Evolutionary conservation across 2,329 filamentous ascomycete genomes (phyloP), one percentile per base, ranked within the genome.

Genomic region (Fusarium redolens): DNA sequence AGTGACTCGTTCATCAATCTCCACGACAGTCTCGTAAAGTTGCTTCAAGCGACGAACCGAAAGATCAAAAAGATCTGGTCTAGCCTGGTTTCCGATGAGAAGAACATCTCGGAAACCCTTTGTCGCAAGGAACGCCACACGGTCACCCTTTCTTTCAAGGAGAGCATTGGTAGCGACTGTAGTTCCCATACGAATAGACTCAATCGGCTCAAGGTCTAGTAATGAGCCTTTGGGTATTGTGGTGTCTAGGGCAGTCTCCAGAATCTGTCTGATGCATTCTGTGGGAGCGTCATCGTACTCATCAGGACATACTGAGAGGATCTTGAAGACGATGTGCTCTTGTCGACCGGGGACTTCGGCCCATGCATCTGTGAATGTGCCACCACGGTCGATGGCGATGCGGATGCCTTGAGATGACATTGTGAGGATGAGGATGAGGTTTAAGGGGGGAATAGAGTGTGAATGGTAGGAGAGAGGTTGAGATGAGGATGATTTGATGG

Each of bases 101-200:
- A 94, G 83, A 71, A 91, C 91, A 77, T 94, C 92, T 69, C 90
- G 89, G 83, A 94, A 94, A 0, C 92, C 92, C 62, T 89, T 91
- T 4, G 91, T 93, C 1, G 92, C 90, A 4, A 94, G 85, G 75
- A 94, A 86, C 1, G 91, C 92, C 71, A 92, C 91, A 43, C 87
- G 87, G 74, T 93, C 91, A 30, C 92, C 92, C 79, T 94, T 94
- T 44, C 92, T 83, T 78, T 94, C 92, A 3, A 94, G 82, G n/a
- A 94, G 82, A 3, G 92, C 92, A 79, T 94, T 94, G 1, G 92
- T 94, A 3, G 92, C 92, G 4, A 94, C 92, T 1, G 92, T 94
- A 1, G 92, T 94, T n/a, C 92, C 92, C 92, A 94, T 94, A 28
- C 92, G 89, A 76, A 94, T 93, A 63, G 89, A 92, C 78, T 92